Evolutionary conservation across 345 rosid genomes (phyloP).

Genomic region (Bretschneidera sinensis): DNA sequence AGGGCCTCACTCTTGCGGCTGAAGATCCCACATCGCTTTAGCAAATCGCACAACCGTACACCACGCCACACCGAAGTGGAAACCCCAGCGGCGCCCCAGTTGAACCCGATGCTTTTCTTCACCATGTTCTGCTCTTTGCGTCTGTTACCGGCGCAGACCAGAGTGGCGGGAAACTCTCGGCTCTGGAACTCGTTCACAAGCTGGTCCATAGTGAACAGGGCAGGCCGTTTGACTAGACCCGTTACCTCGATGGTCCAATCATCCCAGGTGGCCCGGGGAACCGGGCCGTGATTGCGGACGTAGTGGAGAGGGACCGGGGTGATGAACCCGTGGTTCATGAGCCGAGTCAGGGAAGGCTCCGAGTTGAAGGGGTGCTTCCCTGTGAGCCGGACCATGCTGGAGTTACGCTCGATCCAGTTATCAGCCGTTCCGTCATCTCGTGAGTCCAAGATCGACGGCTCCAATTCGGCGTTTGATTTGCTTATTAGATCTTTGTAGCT

Average conservation of each 20-base stretch:
- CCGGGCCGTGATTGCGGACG: conserved; percentile 88
- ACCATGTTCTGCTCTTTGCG: conserved; percentile 93
- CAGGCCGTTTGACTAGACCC: conserved; percentile 69
- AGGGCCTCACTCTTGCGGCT: conserved; percentile 60
- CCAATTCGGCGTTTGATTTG: conserved; percentile 56
- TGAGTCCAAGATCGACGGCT: conserved; percentile 56
- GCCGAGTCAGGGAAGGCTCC: conserved; percentile 68
- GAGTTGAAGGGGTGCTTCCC: conserved; percentile 96
- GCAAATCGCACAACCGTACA: conserved; percentile 51
- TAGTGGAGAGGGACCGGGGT: conserved; percentile 93
- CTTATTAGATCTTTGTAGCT: conserved; percentile 37
- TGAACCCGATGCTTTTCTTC: conserved; percentile 77
- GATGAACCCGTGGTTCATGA: conserved; percentile 94
- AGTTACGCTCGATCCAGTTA: conserved; percentile 76
- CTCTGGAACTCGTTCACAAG: conserved; percentile 53
- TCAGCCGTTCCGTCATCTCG: conserved; percentile 78
- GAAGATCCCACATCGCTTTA: conserved; percentile 64
- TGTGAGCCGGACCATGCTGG: conserved; percentile 84
- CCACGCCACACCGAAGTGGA: conserved; percentile 92
- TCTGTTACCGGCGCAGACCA: conserved; percentile 91
- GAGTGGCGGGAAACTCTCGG: conserved; percentile 70
- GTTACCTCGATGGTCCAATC: conserved; percentile 74
- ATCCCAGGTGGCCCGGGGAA: conserved; percentile 63
- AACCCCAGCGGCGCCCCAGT: conserved; percentile 86
- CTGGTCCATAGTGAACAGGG: conserved; percentile 73